Base-by-base conservation (phyloP, 768 basidiomycete genomes). In the Tubosaeta brunneosetosa region DNA sequence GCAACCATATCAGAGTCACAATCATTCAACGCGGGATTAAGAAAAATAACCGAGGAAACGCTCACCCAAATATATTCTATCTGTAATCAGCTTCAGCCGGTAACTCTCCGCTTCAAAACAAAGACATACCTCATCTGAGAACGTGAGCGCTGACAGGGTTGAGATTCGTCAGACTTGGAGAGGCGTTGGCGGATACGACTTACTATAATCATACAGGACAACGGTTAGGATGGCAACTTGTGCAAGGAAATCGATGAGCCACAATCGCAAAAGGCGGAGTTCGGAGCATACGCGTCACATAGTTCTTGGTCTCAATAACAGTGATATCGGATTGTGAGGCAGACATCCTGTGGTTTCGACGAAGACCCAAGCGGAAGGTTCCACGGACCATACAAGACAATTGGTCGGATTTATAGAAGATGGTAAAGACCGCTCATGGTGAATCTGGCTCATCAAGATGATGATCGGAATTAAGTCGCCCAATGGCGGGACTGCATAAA, bases 61-160 rank as follows among this genome's bases (percentile, higher is more conserved):
- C 51, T 19, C 4, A 51, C 51, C 51, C 51, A 51, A 22, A 51
- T 25, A 31, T 46, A 40, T 9, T 46, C 51, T 40, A 51, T 40
- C 51, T 51, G 14, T 14, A 27, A 41, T 19, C 14, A 45, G 13
- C 4, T 19, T 22, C 7, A 32, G 10, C 40, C 13, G 14, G 36
- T 19, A 5, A 26, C 8, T 29, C 8, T 29, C 27, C n/a, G 27
- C 27, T 8, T 29, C 4, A 8, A 29, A 29, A 29, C 27, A 19
- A 29, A n/a, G n/a, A n/a, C 19, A n/a, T 27, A 43, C 49, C 22
- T 50, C 49, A 2, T 42, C 22, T 2, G 41, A 10, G 32, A 50
- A 50, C 5, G 49, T 50, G 14, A 50, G 32, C 7, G 13, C 49
- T 50, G 22, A 25, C 12, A n/a, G 3, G 6, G 12, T 22, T 3